Conservation (phyloP, 768 basidiomycete genomes). For the Trametes gibbosa region DNA sequence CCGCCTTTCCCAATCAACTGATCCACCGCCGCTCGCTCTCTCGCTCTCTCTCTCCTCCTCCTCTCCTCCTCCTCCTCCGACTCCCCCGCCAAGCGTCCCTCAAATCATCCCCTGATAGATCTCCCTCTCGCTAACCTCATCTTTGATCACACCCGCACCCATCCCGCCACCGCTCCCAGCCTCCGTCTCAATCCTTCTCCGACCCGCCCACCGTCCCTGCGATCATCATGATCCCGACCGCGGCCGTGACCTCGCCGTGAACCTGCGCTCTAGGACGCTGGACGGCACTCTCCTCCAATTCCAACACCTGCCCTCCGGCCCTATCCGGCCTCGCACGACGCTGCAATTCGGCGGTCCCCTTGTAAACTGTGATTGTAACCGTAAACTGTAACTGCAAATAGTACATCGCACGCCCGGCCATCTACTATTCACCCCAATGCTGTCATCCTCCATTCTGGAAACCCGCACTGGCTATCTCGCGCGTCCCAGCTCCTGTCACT, state of each 20-base stretch:
- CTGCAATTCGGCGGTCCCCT: too few relatives aligned
- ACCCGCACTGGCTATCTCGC: neutral
- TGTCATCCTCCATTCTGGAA: neutral
- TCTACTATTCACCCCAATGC: neutral
- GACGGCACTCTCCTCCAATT: neutral
- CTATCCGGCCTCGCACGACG: too few relatives aligned
- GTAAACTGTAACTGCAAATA: too few relatives aligned
- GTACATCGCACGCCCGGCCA: neutral
- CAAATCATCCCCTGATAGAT: constrained; percentile 15
- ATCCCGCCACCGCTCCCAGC: neutral
- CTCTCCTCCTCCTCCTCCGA: neutral
- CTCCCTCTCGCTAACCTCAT: constrained; percentile 1
- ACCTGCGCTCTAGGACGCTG: neutral
- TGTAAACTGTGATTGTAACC: too few relatives aligned
- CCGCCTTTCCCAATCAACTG: constrained; percentile 8
- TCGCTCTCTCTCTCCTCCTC: neutral
- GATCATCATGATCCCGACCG: neutral
- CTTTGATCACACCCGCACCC: neutral
- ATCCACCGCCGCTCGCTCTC: neutral
- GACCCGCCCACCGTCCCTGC: neutral
- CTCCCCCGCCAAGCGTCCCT: constrained; percentile 9
- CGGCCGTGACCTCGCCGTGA: neutral
- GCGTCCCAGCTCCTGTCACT: neutral
- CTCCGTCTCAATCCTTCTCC: neutral
- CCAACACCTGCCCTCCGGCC: neutral